Evolutionary conservation across 768 basidiomycete genomes (phyloP).

Genomic region (Daedalea quercina): DNA sequence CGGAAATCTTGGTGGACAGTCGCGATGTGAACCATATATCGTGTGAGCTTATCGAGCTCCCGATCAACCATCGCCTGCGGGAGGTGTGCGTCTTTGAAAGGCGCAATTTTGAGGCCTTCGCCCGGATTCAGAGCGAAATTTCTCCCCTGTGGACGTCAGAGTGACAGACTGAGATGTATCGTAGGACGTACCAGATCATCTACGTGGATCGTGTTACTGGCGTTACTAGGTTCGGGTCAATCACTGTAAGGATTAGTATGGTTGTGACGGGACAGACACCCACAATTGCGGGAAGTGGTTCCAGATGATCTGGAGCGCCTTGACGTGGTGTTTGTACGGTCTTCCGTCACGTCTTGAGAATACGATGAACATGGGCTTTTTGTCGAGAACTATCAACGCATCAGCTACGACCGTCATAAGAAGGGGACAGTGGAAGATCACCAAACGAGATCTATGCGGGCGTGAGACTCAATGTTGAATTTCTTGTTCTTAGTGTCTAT

Average conservation of each 20-base stretch:
- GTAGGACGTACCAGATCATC: slow-evolving; percentile 59
- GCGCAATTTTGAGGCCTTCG: slow-evolving; percentile 76
- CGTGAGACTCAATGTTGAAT: not conserved
- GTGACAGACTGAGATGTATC: too few species aligned
- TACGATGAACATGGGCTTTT: slow-evolving; percentile 84
- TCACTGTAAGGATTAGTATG: slow-evolving; percentile 12
- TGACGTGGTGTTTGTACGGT: slow-evolving; percentile 75
- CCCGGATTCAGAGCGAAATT: slow-evolving; percentile 86
- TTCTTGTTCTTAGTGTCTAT: too few species aligned
- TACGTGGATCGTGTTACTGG: slow-evolving; percentile 77
- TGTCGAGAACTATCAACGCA: slow-evolving; percentile 59
- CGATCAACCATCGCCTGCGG: slow-evolving; percentile 54
- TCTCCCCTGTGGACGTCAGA: slow-evolving; percentile 41
- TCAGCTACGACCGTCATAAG: too few species aligned
- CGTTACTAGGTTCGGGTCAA: slow-evolving; percentile 33
- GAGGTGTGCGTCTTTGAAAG: slow-evolving; percentile 77
- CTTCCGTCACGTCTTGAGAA: slow-evolving; percentile 70
- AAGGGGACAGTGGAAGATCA: slow-evolving; percentile 18
- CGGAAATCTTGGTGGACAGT: slow-evolving; percentile 49
- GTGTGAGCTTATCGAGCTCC: slow-evolving; percentile 59
- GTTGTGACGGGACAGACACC: slow-evolving; percentile 10
- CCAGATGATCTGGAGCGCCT: slow-evolving; percentile 83
- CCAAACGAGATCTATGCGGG: slow-evolving; percentile 53
- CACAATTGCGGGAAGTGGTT: slow-evolving; percentile 80
- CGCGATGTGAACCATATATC: slow-evolving; percentile 63